Evolutionary conservation across 2,329 filamentous ascomycete species (phyloP).

Genomic region (Fusarium circinatum): DNA sequence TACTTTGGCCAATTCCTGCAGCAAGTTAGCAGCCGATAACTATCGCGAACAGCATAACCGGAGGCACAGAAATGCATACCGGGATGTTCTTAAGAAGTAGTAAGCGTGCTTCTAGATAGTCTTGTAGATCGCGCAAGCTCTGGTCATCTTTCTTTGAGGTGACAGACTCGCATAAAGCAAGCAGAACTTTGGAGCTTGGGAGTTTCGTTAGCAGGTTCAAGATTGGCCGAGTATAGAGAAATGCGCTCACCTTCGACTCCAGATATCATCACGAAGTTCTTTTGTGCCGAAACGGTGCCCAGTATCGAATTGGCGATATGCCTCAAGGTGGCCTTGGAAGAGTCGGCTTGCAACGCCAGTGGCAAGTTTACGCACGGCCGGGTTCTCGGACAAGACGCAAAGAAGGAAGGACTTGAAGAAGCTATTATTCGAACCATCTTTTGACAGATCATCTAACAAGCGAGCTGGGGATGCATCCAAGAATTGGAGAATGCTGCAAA

Average conservation of each 20-base stretch:
- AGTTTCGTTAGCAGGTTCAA: constrained; percentile 5
- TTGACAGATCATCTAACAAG: constrained; percentile 47
- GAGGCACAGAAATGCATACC: constrained; percentile 48
- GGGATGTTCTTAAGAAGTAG: constrained; percentile 61
- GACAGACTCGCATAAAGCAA: constrained; percentile 61
- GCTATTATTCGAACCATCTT: constrained; percentile 36
- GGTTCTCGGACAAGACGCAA: constrained; percentile 64
- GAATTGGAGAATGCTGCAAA: constrained; percentile 63
- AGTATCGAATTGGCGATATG: constrained; percentile 42
- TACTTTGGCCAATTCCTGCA: constrained; percentile 65
- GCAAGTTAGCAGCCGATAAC: constrained; percentile 15
- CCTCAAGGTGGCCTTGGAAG: constrained; percentile 50
- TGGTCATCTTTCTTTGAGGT: constrained; percentile 55
- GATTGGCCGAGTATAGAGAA: not conserved
- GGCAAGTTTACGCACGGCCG: constrained; percentile 60
- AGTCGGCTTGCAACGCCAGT: constrained; percentile 59
- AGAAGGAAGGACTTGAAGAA: constrained; percentile 64
- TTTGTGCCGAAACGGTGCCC: constrained; percentile 40
- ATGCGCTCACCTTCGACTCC: constrained; percentile 61
- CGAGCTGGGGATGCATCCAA: constrained; percentile 60
- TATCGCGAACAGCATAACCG: not conserved
- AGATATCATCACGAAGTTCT: constrained; percentile 56
- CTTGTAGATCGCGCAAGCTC: constrained; percentile 60
- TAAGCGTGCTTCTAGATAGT: constrained; percentile 66
- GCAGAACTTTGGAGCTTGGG: constrained; percentile 52